Base-by-base conservation (phyloP, 1,284 basidiomycete species). In the Cutaneotrichosporon sp. region DNA sequence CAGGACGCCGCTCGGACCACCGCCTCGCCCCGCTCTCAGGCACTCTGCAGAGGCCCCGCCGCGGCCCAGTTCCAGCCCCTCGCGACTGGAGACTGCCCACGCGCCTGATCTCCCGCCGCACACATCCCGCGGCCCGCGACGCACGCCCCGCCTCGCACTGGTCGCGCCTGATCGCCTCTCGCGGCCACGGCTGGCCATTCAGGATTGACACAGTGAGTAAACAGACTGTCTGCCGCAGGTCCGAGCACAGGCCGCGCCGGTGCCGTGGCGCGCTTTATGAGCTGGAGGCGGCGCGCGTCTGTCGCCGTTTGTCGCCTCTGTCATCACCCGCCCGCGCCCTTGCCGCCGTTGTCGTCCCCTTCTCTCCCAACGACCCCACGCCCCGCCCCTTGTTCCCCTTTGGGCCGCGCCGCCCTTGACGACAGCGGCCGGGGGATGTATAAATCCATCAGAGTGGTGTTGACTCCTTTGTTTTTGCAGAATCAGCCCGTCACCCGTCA, bases 131-230 rank as follows among this genome's bases (percentile, higher is more conserved):
- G 27, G 5, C 22, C 46, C n/a, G n/a, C n/a, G n/a, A n/a, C n/a
- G n/a, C n/a, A n/a, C n/a, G n/a, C n/a, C n/a, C n/a, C 49, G 20
- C n/a, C 27, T 31, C 3, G 11, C 18, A 14, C 25, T 3, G 36
- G 16, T 46, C 38, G 18, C n/a, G n/a, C 45, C 45, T 46, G 45
- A 46, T 46, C 45, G 45, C n/a, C n/a, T n/a, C 45, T 24, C 18
- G 25, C 45, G 45, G n/a, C n/a, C n/a, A n/a, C n/a, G n/a, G n/a
- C n/a, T n/a, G n/a, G n/a, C n/a, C n/a, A n/a, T n/a, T n/a, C n/a
- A n/a, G n/a, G n/a, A n/a, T n/a, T n/a, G n/a, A n/a, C n/a, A n/a
- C n/a, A n/a, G n/a, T n/a, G n/a, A n/a, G 38, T 42, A 18, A 42
- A 18, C n/a, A n/a, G 16, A n/a, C 7, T 4, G 16, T 42, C 16